Base-by-base conservation (phyloP, 257 asterid species). In the Salvia hispanica region DNA sequence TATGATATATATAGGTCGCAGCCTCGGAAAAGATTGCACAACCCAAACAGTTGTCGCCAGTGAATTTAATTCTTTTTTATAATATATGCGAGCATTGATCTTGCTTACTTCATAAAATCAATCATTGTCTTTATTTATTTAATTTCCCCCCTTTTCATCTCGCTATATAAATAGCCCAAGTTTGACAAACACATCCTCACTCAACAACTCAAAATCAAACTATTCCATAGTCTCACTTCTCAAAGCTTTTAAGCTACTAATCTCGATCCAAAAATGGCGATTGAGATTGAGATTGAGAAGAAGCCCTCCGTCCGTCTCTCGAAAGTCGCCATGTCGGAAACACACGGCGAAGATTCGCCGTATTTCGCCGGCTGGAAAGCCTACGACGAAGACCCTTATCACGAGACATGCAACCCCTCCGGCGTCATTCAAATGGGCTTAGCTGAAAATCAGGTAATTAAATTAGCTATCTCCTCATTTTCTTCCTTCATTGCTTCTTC, bases 351-450 rank as follows among this genome's bases (percentile, higher is more conserved):
- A 66, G 84, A 92, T 31, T 92, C 98, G 39, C 95, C 98, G 4
- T 92, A 92, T 42, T 92, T 92, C 70, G 95, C 96, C 12, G 98
- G 98, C 4, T 92, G 98, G 98, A 92, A 87, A 76, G 96, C 98
- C 0, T 92, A 89, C 43, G 96, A 92, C 63, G 91, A 89, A 39
- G 53, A 92, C 70, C 96, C 97, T 43, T 92, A 87, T 56, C 74
- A 92, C 62, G 90, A 84, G 67, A 0, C 56, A 0, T 16, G 16
- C 14, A 92, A 92, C 48, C 93, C 98, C 6, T 59, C 69, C 5
- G 98, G 98, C n/a, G 97, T 92, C 54, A 84, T 92, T 14, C 98
- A 92, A 51, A 92, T 92, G 98, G 98, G 98, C 9, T 81, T 92
- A 50, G 97, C 98, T 7, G 97, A 90, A 64, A 92, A 90, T 69